Base-by-base conservation (phyloP, 768 basidiomycete species). In the Xerocomellus chrysenteron region DNA sequence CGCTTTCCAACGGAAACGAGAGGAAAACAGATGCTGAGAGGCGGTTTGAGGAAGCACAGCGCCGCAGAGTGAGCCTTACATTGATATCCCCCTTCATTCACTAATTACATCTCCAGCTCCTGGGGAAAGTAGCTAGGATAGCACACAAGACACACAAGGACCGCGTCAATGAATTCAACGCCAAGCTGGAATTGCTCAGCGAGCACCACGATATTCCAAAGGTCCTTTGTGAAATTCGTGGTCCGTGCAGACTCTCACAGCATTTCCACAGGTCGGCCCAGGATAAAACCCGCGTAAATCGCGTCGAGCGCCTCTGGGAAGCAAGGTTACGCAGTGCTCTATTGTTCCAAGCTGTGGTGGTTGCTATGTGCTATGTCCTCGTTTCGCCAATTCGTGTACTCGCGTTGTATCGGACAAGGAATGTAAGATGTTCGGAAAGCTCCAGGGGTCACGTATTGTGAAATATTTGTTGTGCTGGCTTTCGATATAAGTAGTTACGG, bases 181-280 rank as follows among this genome's bases (percentile, higher is more conserved):
- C 81, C 26, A 90, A 94, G 68, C 78, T 97, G 10, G 94, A 95
- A 74, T 76, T 83, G 55, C 80, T 94, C 55, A 91, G 89, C 71
- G 93, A 95, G 76, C 94, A 94, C 80, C 91, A 96, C 72, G 93
- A 95, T 71, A 94, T 94, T 66, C 93, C 93, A 40, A 94, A 95
- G 82, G 92, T 87, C 69, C 57, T 65, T 47, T 46, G 54, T 45
- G 50, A 54, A 56, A 52, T 40, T 54, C n/a, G 26, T 65, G 64
- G 66, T 65, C 61, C 69, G 71, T 72, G 66, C 60, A 60, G 49
- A 40, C 57, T 64, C 64, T 71, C 64, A 71, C 64, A 57, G 47
- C 61, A 59, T 56, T 49, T 46, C 52, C 47, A 50, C 64, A 93
- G 91, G 91, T 93, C 70, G 91, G 91, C 58, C 91, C 91, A 44